A percentile compares a stretch with the other conserved stretches of the same genome.
These are phyloP conservation scores for Xylariaceae sp. DNA, from an alignment of 2,329 filamentous ascomycete genomes.

Conservation along the genomic window DNA sequence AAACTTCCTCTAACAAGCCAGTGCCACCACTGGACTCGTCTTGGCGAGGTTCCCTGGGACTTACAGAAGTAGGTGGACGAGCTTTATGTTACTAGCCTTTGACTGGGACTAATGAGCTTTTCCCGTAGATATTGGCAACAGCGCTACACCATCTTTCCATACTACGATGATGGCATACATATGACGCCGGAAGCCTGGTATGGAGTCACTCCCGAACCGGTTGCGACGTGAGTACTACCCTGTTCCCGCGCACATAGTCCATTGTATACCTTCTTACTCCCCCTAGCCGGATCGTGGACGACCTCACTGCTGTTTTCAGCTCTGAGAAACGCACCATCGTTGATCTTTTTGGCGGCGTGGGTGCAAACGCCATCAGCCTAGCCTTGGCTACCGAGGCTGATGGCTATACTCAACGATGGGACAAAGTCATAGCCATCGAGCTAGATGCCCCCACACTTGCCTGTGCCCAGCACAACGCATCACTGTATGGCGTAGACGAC, in stretches of 20 bases:
- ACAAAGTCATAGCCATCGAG: conserved; percentile 81
- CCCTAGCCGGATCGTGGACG: conserved; percentile 62
- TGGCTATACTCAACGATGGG: conserved; percentile 59
- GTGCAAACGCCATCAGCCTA: conserved; percentile 93
- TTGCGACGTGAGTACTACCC: conserved; percentile 59
- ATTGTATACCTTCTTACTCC: conserved; percentile 10
- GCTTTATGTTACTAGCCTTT: too few relatives aligned
- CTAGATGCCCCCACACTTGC: conserved; percentile 70
- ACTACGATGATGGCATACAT: conserved; percentile 80
- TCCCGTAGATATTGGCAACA: conserved; percentile 81
- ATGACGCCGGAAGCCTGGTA: conserved; percentile 96
- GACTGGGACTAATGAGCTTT: neutral
- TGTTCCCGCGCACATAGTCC: neutral
- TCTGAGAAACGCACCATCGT: conserved; percentile 50
- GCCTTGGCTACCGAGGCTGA: conserved; percentile 42
- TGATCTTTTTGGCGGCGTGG: conserved; percentile 85
- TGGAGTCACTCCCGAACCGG: conserved; percentile 87
- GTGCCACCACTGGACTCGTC: conserved; percentile 67
- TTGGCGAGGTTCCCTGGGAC: conserved; percentile 69
- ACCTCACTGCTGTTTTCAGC: conserved; percentile 53
- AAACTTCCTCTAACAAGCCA: conserved; percentile 49
- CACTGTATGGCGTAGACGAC: conserved; percentile 69
- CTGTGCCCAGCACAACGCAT: conserved; percentile 88
- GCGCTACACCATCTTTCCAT: conserved; percentile 77
- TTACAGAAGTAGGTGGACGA: conserved; percentile 67